phyloP scores from a whole-genome alignment of 768 basidiomycete genomes.

The Boletus sensibilis region DNA sequence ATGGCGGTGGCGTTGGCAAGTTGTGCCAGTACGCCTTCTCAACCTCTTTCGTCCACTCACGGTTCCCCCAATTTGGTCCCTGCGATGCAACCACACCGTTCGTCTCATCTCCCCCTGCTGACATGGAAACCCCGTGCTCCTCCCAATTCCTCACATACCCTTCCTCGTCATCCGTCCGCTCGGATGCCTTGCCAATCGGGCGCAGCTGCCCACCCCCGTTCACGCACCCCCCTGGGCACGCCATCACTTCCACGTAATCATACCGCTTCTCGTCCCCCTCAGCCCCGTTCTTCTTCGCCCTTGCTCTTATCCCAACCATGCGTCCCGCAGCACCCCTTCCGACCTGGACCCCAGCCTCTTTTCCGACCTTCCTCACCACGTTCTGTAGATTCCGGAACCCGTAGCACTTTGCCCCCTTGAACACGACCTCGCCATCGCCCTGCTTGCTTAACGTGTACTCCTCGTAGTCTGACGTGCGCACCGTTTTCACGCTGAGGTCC shows the following conservation, averaged over 20 bases:
- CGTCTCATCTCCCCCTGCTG: slow-evolving; percentile 12
- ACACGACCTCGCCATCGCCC: slow-evolving; percentile 60
- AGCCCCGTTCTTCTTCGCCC: slow-evolving; percentile 34
- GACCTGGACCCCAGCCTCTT: slow-evolving; percentile 72
- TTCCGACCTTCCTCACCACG: slow-evolving; percentile 90
- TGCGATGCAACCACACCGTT: not conserved
- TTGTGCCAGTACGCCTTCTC: slow-evolving; percentile 81
- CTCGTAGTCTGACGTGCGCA: slow-evolving; percentile 77
- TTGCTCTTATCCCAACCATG: slow-evolving; percentile 26
- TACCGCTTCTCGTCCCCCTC: slow-evolving; percentile 50
- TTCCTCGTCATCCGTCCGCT: slow-evolving; percentile 52
- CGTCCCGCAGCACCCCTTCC: slow-evolving; percentile 66
- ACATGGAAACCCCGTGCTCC: slow-evolving; percentile 45
- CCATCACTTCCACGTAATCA: slow-evolving; percentile 98
- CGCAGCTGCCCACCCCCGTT: slow-evolving; percentile 89
- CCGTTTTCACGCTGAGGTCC: slow-evolving; percentile 49
- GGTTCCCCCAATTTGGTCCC: slow-evolving; percentile 75
- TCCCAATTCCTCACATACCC: slow-evolving; percentile 66
- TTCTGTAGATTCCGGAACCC: slow-evolving; percentile 98
- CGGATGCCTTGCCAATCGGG: slow-evolving; percentile 16
- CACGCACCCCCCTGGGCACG: slow-evolving; percentile 95
- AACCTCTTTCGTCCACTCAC: slow-evolving; percentile 77
- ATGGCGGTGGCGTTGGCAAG: slow-evolving; percentile 46
- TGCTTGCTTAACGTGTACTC: slow-evolving; percentile 58
- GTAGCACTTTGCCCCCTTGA: slow-evolving; percentile 94